Percentiles rank a stretch among this genome's conserved stretches.
These are phyloP conservation scores for Globisporangium recalcitrans DNA, from an alignment of 352 stramenopile genomes.

Conservation along the genomic window DNA sequence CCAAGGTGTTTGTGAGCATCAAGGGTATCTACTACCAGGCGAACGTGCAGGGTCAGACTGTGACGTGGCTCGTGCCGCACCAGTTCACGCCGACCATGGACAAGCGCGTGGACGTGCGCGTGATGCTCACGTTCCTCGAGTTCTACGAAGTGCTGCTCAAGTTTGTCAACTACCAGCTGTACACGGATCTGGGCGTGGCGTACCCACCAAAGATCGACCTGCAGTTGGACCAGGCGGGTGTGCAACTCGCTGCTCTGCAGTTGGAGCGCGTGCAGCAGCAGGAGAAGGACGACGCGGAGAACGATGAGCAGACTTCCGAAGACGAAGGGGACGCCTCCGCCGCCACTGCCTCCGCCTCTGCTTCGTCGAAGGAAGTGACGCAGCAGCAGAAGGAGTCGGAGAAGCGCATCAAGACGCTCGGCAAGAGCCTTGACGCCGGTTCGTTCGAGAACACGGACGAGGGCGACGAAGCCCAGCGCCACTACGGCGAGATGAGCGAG, in stretches of 20 bases:
- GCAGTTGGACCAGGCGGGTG: constrained; percentile 69
- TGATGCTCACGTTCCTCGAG: constrained; percentile 99
- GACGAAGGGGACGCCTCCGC: constrained; percentile 15
- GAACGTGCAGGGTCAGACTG: constrained; percentile 86
- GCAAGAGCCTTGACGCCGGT: constrained; percentile 28
- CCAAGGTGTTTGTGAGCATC: constrained; percentile 98
- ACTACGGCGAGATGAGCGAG: constrained; percentile 87
- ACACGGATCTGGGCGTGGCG: constrained; percentile 90
- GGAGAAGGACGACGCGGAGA: constrained; percentile 25
- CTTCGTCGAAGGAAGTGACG: constrained; percentile 20
- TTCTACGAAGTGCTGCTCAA: constrained; percentile 98
- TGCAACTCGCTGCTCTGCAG: constrained; percentile 62
- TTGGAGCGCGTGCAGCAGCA: constrained; percentile 46
- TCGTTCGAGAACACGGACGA: constrained; percentile 69
- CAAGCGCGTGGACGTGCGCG: constrained; percentile 96
- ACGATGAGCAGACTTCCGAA: constrained; percentile 25
- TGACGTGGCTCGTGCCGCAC: constrained; percentile 98
- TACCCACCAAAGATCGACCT: constrained; percentile 94
- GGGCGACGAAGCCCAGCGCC: constrained; percentile 50
- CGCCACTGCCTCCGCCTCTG: neutral
- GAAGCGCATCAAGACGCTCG: constrained; percentile 77
- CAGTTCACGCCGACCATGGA: constrained; percentile 96
- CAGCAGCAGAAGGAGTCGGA: constrained; percentile 87
- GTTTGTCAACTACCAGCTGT: constrained; percentile 99
- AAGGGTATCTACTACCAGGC: constrained; percentile 99